A percentile compares a stretch with the other conserved stretches of the same genome.
Evolutionary conservation across 2,329 filamentous ascomycete species (phyloP).

Genomic region (Fusarium xylarioides): DNA sequence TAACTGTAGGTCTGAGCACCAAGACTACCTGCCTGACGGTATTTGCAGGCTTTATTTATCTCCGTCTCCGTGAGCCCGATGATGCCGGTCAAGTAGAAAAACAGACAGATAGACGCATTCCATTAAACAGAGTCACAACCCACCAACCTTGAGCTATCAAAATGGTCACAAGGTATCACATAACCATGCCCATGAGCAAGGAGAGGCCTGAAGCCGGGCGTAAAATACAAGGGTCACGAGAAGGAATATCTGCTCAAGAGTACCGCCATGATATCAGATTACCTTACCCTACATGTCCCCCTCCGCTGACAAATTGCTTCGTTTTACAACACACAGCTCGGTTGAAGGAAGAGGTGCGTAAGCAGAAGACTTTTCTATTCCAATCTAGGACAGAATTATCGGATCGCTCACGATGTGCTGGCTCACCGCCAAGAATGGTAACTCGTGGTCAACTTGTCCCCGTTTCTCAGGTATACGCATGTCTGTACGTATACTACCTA

Average conservation of each 20-base stretch:
- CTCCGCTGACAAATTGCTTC: not conserved
- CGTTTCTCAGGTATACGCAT: not conserved
- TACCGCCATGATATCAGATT: not conserved
- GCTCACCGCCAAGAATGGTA: constrained; percentile 1
- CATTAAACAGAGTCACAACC: not conserved
- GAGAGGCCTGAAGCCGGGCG: not conserved
- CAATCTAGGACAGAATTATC: not conserved
- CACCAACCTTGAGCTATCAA: not conserved
- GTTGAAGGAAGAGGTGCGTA: not conserved
- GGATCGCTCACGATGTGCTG: not conserved
- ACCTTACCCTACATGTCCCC: not conserved
- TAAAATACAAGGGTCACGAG: constrained; percentile 5
- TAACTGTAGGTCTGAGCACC: not conserved
- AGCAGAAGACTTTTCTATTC: not conserved
- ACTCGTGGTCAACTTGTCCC: not conserved
- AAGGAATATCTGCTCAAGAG: not conserved
- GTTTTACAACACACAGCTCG: not conserved
- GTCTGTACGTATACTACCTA: not conserved
- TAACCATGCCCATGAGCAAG: not conserved
- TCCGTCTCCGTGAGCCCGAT: constrained; percentile 19
- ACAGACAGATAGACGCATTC: not conserved
- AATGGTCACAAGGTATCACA: constrained; percentile 15
- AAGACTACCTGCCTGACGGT: not conserved
- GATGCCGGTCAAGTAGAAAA: not conserved
- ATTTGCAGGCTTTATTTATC: not conserved